Base-by-base conservation (phyloP, 1,284 basidiomycete species). In the Fistulina hepatica region DNA sequence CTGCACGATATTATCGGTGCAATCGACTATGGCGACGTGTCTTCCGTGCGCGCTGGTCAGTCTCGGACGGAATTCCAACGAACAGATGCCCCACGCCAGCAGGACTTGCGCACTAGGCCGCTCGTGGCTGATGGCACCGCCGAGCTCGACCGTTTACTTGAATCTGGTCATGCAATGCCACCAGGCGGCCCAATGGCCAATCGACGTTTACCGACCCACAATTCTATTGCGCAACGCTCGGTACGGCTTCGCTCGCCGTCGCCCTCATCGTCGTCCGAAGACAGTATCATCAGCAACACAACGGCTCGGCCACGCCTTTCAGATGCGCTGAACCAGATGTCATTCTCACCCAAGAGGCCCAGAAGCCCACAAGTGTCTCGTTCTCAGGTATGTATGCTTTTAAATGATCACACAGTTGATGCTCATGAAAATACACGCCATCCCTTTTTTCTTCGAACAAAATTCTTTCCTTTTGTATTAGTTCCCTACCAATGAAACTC, bases 271-370 rank as follows among this genome's bases (percentile, higher is more conserved):
- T 65, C 69, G 6, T 59, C 62, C 23, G 60, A 62, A n/a, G 63
- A 68, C 21, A 56, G 60, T 38, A 58, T 52, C 30, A 56, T 36
- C 43, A 48, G 32, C 39, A 30, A 16, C 27, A 30, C 17, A 16
- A 30, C 27, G 7, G 48, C 66, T 8, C 67, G 76, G 31, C 75
- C 76, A 5, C 78, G 71, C 49, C 63, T 84, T 19, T 65, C 76
- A 2, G 80, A 83, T 46, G 70, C 78, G 3, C 64, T 84, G 8
- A 66, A 71, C 16, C 69, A 70, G 20, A 67, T 76, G 24, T 67
- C 73, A 0, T 79, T 81, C 53, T 82, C 80, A 10, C 80, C 79
- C 3, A 76, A 76, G 50, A 69, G 80, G 9, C 81, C 79, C 0
- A 70, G 76, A 10, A 71, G 58, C 40, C 60, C 63, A 4, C 71